Conservation (phyloP, 495 filamentous ascomycete species). For the Daldinia childiae region DNA sequence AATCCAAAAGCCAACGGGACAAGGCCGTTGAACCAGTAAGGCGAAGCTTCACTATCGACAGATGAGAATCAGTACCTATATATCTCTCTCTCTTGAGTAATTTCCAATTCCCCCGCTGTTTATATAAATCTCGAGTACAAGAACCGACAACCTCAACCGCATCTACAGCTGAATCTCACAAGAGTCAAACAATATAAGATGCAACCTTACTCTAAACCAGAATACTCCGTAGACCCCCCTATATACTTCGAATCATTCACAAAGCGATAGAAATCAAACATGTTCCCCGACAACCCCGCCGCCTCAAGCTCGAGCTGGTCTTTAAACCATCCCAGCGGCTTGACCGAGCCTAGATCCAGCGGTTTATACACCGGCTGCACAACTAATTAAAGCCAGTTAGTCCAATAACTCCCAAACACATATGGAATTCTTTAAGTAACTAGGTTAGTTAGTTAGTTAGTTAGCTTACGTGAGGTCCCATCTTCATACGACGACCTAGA, state of each 20-base stretch:
- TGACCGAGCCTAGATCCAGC: slow-evolving; percentile 68
- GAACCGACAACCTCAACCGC: too few relatives aligned
- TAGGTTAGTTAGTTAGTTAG: too few relatives aligned
- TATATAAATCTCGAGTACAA: neutral
- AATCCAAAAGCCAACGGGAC: slow-evolving; percentile 69
- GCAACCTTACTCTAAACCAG: slow-evolving; percentile 52
- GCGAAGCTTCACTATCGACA: slow-evolving; percentile 59
- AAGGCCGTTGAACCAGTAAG: slow-evolving; percentile 75
- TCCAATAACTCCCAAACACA: neutral
- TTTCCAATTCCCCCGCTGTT: neutral
- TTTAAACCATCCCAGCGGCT: slow-evolving; percentile 67
- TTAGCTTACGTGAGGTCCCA: slow-evolving; percentile 17
- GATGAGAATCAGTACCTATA: neutral
- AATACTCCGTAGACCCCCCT: slow-evolving; percentile 66
- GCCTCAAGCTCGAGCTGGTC: slow-evolving; percentile 65
- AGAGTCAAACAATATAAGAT: too few relatives aligned
- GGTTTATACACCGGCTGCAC: slow-evolving; percentile 46
- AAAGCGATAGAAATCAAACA: slow-evolving; percentile 68
- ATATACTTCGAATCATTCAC: slow-evolving; percentile 61
- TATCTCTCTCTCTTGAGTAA: neutral
- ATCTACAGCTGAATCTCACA: too few relatives aligned
- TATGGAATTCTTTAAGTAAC: too few relatives aligned
- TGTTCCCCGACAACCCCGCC: slow-evolving; percentile 67
- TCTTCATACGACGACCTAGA: slow-evolving; percentile 13
- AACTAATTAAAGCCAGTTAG: slow-evolving; percentile 17